Conservation (phyloP, 805 yeast species). For the Debaryomyces castellii region DNA sequence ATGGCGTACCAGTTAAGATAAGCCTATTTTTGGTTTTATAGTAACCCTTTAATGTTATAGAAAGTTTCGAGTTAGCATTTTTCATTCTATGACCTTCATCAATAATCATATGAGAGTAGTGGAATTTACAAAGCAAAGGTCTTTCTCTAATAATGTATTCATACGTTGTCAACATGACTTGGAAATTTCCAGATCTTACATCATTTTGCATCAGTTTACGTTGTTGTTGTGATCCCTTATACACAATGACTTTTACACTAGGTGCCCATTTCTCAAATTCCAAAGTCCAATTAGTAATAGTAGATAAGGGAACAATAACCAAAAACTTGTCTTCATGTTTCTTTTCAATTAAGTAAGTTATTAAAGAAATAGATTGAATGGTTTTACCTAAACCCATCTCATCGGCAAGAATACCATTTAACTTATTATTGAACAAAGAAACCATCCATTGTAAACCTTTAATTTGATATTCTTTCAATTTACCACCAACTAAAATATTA, state of each 20-base stretch:
- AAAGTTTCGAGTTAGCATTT: slow-evolving; percentile 71
- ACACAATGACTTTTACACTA: slow-evolving; percentile 64
- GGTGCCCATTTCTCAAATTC: slow-evolving; percentile 93
- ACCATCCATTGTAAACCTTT: slow-evolving; percentile 71
- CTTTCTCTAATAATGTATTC: slow-evolving; percentile 81
- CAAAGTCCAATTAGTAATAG: slow-evolving; percentile 80
- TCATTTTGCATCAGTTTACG: slow-evolving; percentile 66
- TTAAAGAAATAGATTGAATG: slow-evolving; percentile 73
- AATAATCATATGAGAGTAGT: slow-evolving; percentile 84
- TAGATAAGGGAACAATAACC: slow-evolving; percentile 81
- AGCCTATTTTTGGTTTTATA: slow-evolving; percentile 76
- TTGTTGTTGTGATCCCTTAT: slow-evolving; percentile 75
- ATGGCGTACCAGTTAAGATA: slow-evolving; percentile 85
- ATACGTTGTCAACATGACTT: slow-evolving; percentile 75
- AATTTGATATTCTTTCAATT: slow-evolving; percentile 71
- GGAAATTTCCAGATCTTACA: slow-evolving; percentile 67
- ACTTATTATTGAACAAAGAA: slow-evolving; percentile 56
- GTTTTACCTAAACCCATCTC: slow-evolving; percentile 72
- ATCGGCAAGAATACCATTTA: slow-evolving; percentile 65
- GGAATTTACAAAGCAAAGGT: slow-evolving; percentile 63
- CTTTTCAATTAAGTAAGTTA: slow-evolving; percentile 66
- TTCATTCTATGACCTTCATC: slow-evolving; percentile 93
- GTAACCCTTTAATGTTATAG: slow-evolving; percentile 66
- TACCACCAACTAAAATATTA: slow-evolving; percentile 69
- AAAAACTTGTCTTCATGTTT: slow-evolving; percentile 71